Evolutionary conservation across 768 basidiomycete species (phyloP), one percentile per base, ranked within the genome.

Genomic region (Phylloporus sp.): DNA sequence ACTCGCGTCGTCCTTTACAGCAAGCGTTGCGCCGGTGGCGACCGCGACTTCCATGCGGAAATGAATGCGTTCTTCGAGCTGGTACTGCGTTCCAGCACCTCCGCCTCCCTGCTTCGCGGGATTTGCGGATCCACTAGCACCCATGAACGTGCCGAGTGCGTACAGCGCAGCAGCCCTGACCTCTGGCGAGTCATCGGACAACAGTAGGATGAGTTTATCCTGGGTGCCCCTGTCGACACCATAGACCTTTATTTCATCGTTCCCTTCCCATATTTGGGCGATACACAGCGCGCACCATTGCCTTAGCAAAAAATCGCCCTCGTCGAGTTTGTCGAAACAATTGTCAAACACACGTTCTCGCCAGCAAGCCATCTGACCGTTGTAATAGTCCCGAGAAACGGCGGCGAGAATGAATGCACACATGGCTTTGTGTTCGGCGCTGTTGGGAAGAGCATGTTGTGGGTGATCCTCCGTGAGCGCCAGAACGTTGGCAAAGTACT

Each of bases 361-460:
- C 69, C 85, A 80, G 64, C 91, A 94, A 3, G 90, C 90, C 42
- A 78, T 76, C 68, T 98, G 93, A 6, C 94, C 94, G 3, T 77
- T 76, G n/a, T 79, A 77, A 62, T 85, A 90, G 58, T 91, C 92
- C n/a, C 95, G 82, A 32, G 87, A 84, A 40, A 96, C 82, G 13
- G 92, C 82, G 20, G 87, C 79, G 22, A 98, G 81, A 56, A 97
- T 93, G 70, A 98, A 98, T 1, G 92, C 89, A 63, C 94, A 98
- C 95, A 98, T 98, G 2, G 96, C 93, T 54, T 90, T 89, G 66
- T 97, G 93, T 63, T 98, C 96, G 5, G 88, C 86, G 41, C 84
- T 82, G 66, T 99, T 96, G 0, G 94, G 93, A n/a, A 97, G 80
- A 33, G 78, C 63, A 44, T 70, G 55, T 46, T 72, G 64, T 32